A percentile compares a stretch with the other conserved stretches of the same genome.
Conservation (phyloP, 139 green algal species). For the Chlorella sorokiniana region DNA sequence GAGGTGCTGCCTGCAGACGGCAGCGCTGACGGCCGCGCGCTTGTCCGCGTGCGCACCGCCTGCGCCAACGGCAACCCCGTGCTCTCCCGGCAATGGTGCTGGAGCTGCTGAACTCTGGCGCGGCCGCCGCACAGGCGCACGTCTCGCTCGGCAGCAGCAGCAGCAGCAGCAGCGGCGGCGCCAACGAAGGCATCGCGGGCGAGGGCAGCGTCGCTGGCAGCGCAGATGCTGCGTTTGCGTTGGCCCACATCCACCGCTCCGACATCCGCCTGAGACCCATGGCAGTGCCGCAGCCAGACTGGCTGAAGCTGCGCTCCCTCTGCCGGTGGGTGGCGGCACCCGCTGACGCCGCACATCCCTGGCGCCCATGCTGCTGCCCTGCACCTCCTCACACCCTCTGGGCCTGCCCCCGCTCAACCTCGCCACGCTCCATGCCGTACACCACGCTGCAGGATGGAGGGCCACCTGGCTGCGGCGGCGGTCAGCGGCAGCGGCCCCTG, state of each 20-base stretch:
- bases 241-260: slow-evolving; percentile 36
- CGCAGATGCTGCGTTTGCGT: background rate
- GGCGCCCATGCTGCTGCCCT: no score
- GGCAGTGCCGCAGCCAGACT: slow-evolving; percentile 22
- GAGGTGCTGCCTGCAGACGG: slow-evolving; percentile 1
- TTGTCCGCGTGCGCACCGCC: slow-evolving; percentile 30
- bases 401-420: background rate
- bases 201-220: background rate
- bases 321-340: background rate
- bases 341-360: background rate
- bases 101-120: slow-evolving; percentile 12
- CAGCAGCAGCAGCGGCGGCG: background rate
- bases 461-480: slow-evolving; percentile 32
- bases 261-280: slow-evolving; percentile 15
- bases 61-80: slow-evolving; percentile 40
- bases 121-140: background rate
- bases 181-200: background rate
- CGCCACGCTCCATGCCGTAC: background rate
- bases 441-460: slow-evolving; percentile 30
- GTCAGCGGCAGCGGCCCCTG: slow-evolving; percentile 8
- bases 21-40: background rate
- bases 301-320: slow-evolving; percentile 22
- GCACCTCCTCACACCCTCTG: no score
- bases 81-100: slow-evolving; percentile 23
- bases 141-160: background rate